A percentile compares a stretch with the other conserved stretches of the same genome.
Evolutionary conservation across 768 basidiomycete genomes (phyloP).

Genomic region (Coprinopsis cinerea): DNA sequence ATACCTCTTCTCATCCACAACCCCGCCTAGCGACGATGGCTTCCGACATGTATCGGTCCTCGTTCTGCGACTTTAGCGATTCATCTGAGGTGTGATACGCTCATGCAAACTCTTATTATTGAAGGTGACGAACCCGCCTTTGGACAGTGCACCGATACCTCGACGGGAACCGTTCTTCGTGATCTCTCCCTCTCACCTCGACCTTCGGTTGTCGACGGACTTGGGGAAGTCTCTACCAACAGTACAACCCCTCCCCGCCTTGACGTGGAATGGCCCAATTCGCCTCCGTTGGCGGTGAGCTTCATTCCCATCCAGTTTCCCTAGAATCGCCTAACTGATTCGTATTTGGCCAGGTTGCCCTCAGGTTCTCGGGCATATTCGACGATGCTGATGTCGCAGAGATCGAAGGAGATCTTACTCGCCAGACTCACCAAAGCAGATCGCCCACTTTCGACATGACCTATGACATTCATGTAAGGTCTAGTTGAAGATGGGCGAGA

Average conservation of each 20-base stretch:
- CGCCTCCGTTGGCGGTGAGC: slow-evolving; percentile 5
- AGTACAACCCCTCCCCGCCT: slow-evolving; percentile 7
- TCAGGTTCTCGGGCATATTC: slow-evolving; percentile 5
- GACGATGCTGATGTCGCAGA: slow-evolving; percentile 1
- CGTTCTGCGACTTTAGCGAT: slow-evolving; percentile 11
- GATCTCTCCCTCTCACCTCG: not conserved
- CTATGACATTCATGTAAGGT: slow-evolving; percentile 41
- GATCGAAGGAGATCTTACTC: slow-evolving; percentile 2
- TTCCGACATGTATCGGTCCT: not conserved
- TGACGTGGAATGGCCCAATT: slow-evolving; percentile 10
- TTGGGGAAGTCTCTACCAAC: not conserved
- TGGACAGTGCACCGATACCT: not conserved
- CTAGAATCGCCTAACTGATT: not conserved
- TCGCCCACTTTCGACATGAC: slow-evolving; percentile 23
- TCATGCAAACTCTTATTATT: not conserved
- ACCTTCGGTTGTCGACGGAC: not conserved
- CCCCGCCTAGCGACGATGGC: not conserved
- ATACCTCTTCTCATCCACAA: not conserved
- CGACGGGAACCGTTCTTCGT: not conserved
- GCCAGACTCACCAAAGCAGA: slow-evolving; percentile 4
- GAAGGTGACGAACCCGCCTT: not conserved
- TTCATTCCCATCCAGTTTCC: not conserved
- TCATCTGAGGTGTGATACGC: slow-evolving; percentile 1
- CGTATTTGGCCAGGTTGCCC: not conserved
- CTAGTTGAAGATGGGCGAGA: not conserved